These are phyloP conservation scores for Phanerodontia chrysosporium DNA, from an alignment of 768 basidiomycete genomes.

Conservation along the genomic window DNA sequence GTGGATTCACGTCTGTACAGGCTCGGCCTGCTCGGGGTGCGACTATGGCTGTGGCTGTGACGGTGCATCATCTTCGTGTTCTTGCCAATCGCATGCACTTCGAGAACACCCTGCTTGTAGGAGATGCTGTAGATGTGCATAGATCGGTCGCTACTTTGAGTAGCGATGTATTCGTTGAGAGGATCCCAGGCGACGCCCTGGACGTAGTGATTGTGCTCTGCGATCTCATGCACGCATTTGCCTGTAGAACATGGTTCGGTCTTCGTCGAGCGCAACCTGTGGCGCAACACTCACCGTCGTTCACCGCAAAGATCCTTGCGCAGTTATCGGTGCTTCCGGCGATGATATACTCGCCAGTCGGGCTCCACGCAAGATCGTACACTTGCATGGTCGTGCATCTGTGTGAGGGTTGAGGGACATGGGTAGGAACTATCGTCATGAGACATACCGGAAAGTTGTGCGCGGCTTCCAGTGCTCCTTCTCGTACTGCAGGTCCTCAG, in stretches of 20 bases:
- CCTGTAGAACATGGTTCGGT: slow-evolving; percentile 41
- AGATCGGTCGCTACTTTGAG: slow-evolving; percentile 92
- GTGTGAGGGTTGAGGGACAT: background rate
- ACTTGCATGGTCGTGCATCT: slow-evolving; percentile 95
- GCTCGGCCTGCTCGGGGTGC: slow-evolving; percentile 62
- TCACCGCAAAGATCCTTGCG: slow-evolving; percentile 75
- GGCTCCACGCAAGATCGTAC: slow-evolving; percentile 97
- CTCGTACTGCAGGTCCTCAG: slow-evolving; percentile 82
- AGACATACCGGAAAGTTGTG: slow-evolving; percentile 70
- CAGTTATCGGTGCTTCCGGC: slow-evolving; percentile 98
- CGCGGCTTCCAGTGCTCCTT: slow-evolving; percentile 95
- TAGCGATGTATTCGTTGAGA: slow-evolving; percentile 93
- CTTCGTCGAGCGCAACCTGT: background rate
- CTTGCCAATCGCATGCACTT: slow-evolving; percentile 87
- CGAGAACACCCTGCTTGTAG: slow-evolving; percentile 74
- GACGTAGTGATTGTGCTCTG: slow-evolving; percentile 94
- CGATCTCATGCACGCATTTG: slow-evolving; percentile 83
- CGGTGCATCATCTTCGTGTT: slow-evolving; percentile 72
- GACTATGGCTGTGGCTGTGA: slow-evolving; percentile 68
- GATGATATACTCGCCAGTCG: slow-evolving; percentile 88
- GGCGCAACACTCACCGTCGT: slow-evolving; percentile 51
- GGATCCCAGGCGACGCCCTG: slow-evolving; percentile 99
- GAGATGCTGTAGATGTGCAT: slow-evolving; percentile 92
- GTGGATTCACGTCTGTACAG: slow-evolving; percentile 69
- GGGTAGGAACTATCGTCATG: background rate